These are phyloP conservation scores for Elsinoe perseae DNA, from an alignment of 2,329 filamentous ascomycete species.

Conservation along the genomic window DNA sequence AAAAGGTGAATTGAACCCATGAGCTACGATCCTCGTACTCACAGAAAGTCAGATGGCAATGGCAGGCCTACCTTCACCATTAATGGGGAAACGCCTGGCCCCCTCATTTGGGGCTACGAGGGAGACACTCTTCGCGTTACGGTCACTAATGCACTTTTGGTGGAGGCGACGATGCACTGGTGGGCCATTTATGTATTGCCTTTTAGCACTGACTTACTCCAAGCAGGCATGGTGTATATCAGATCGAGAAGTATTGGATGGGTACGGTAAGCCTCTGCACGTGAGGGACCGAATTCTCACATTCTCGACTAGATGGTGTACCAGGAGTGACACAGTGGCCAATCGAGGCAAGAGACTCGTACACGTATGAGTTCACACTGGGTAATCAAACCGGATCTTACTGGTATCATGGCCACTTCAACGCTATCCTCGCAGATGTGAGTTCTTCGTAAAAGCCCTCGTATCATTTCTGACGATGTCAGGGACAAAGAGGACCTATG, in stretches of 20 bases:
- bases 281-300: neutral
- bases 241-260: conserved; percentile 12
- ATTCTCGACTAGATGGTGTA: conserved; percentile 18
- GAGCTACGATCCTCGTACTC: neutral
- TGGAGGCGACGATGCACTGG: conserved; percentile 20
- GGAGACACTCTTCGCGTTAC: conserved; percentile 39
- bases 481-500: conserved; percentile 19
- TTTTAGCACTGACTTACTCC: neutral
- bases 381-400: conserved; percentile 20
- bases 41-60: conserved; percentile 17
- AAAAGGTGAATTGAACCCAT: conserved; percentile 13
- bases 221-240: conserved; percentile 10
- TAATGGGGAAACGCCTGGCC: conserved; percentile 39
- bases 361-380: conserved; percentile 21
- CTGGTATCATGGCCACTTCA: conserved; percentile 21
- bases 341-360: conserved; percentile 19
- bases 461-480: neutral
- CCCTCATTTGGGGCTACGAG: conserved; percentile 39
- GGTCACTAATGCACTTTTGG: conserved; percentile 34
- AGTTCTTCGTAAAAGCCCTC: neutral
- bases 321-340: conserved; percentile 21
- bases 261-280: neutral
- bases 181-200: neutral
- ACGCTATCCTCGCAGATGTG: conserved; percentile 19
- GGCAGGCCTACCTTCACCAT: conserved; percentile 21